Conservation (phyloP, 2,329 filamentous ascomycete genomes). For the Stagonosporopsis cucurbitacearum region DNA sequence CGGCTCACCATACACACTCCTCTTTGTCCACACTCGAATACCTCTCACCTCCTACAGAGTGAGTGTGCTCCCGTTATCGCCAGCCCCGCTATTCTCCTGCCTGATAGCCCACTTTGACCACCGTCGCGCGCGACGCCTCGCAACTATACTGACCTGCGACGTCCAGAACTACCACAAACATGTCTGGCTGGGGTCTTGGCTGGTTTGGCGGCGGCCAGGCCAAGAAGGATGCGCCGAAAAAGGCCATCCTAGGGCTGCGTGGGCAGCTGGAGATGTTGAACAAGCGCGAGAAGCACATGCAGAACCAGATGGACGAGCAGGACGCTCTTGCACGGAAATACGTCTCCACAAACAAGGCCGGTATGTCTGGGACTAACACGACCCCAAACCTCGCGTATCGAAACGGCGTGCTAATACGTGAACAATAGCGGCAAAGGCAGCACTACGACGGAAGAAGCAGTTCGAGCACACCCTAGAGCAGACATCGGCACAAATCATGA, state of each 20-base stretch:
- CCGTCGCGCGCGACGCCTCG: neutral
- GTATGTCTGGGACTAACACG: constrained; percentile 57
- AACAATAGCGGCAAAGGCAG: constrained; percentile 86
- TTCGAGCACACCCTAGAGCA: constrained; percentile 92
- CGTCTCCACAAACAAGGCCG: constrained; percentile 85
- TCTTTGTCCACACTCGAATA: neutral
- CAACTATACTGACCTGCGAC: constrained; percentile 3
- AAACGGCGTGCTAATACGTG: constrained; percentile 9
- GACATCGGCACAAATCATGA: constrained; percentile 86
- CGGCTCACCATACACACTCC: constrained; percentile 1
- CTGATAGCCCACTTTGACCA: constrained; percentile 19
- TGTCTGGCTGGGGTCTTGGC: constrained; percentile 60
- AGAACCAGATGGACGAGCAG: constrained; percentile 92
- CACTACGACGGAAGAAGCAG: constrained; percentile 90
- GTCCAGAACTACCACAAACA: constrained; percentile 23
- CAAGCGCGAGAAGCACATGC: constrained; percentile 91
- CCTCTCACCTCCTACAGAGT: constrained; percentile 17
- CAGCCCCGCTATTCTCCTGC: constrained; percentile 28
- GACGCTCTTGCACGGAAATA: constrained; percentile 88
- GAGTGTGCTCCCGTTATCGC: constrained; percentile 14
- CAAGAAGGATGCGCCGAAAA: constrained; percentile 93
- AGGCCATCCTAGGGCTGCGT: constrained; percentile 88
- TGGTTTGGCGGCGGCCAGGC: constrained; percentile 90
- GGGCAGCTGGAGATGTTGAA: constrained; percentile 96
- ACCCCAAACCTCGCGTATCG: too few species aligned